These are phyloP conservation scores for Leucaena leucocephala DNA, from an alignment of 306 rosid species.

Conservation along the genomic window DNA sequence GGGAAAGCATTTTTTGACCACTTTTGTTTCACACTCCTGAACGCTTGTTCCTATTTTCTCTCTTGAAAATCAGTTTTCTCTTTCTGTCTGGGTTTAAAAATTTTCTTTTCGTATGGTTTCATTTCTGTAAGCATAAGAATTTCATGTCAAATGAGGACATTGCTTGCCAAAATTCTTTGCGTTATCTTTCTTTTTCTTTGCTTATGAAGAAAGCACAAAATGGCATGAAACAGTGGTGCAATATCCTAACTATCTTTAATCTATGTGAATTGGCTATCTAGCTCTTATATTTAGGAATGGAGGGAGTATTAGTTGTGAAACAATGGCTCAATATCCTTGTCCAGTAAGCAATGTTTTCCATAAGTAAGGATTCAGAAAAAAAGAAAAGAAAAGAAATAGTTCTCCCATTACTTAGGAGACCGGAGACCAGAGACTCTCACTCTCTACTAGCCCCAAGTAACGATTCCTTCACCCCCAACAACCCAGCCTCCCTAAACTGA, in stretches of 20 bases:
- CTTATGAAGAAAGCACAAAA: background rate
- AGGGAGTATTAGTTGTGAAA: background rate
- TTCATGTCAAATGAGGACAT: background rate
- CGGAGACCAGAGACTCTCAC: background rate
- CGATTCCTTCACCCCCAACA: background rate
- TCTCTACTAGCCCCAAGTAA: background rate
- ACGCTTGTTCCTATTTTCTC: background rate
- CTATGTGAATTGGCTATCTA: too few species aligned
- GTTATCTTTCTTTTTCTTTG: background rate
- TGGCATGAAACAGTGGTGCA: background rate
- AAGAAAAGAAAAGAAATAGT: background rate
- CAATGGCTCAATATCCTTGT: background rate
- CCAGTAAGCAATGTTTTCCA: background rate
- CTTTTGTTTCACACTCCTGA: background rate
- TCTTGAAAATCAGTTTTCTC: background rate
- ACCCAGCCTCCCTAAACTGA: background rate
- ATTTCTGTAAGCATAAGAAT: background rate
- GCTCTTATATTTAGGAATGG: background rate
- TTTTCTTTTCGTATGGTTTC: background rate
- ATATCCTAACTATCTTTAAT: background rate
- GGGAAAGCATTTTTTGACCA: background rate
- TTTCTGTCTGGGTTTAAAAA: background rate
- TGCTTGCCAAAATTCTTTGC: conserved; percentile 15
- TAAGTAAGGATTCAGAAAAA: background rate
- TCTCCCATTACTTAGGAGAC: background rate